These are phyloP conservation scores for Epichloe sp. DNA, from an alignment of 2,329 filamentous ascomycete species.

Conservation along the genomic window DNA sequence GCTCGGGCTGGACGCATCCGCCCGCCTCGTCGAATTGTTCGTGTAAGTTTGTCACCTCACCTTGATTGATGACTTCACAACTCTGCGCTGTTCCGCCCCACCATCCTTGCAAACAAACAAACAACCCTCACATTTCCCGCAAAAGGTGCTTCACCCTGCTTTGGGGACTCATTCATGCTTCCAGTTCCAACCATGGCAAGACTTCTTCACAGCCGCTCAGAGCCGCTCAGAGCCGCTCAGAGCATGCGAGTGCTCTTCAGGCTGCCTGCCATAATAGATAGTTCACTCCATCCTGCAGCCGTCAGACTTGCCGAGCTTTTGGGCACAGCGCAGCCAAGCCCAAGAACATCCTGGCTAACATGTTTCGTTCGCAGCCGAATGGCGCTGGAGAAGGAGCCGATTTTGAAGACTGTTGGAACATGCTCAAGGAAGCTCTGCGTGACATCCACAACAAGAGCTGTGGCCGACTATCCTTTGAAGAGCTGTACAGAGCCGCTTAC, in stretches of 20 bases:
- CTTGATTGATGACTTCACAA: neutral
- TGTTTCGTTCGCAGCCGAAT: conserved; percentile 16
- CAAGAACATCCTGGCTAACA: conserved; percentile 10
- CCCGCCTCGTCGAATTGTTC: conserved; percentile 28
- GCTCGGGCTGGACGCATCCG: conserved; percentile 27
- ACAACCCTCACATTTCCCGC: no score
- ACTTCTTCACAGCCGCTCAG: no score
- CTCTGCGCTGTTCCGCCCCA: neutral
- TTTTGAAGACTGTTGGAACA: conserved; percentile 76
- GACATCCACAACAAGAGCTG: conserved; percentile 92
- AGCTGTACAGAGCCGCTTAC: conserved; percentile 87
- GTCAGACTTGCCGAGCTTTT: neutral
- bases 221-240: neutral
- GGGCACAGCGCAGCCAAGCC: neutral
- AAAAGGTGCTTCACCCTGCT: neutral
- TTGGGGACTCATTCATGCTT: neutral
- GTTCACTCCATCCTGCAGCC: neutral
- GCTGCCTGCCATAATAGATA: no score
- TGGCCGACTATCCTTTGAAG: conserved; percentile 82
- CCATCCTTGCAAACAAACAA: neutral
- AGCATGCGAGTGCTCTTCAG: neutral
- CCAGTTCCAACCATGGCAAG: neutral
- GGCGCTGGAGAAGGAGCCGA: conserved; percentile 48
- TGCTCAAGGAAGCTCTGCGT: conserved; percentile 60
- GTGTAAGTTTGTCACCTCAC: conserved; percentile 20